Conservation (phyloP, 352 stramenopile genomes). For the Bremia lactucae region DNA sequence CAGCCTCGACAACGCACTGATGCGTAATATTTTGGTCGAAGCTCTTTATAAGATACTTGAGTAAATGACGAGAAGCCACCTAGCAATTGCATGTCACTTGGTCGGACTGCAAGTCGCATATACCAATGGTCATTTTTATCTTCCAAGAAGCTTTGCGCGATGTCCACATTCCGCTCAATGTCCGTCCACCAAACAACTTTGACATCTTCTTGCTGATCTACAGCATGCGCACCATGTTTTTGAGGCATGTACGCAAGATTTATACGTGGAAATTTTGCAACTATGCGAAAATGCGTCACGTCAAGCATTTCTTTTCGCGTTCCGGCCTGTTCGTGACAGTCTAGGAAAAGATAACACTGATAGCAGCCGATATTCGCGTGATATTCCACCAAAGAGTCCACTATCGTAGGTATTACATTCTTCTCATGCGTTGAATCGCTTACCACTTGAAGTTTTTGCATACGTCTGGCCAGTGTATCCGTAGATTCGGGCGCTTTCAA, state of each 20-base stretch:
- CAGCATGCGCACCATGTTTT: not conserved
- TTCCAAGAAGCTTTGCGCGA: slow-evolving; percentile 24
- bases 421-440: not conserved
- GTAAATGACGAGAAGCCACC: slow-evolving; percentile 52
- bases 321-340: slow-evolving; percentile 4
- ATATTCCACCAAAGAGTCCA: slow-evolving; percentile 48
- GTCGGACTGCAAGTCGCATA: slow-evolving; percentile 41
- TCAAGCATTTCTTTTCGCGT: slow-evolving; percentile 5
- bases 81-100: slow-evolving; percentile 34
- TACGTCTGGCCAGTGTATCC: no score
- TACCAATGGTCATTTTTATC: slow-evolving; percentile 53
- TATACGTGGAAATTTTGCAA: slow-evolving; percentile 29
- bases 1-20: slow-evolving; percentile 40
- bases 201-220: not conserved
- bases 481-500: no score
- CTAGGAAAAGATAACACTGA: slow-evolving; percentile 48
- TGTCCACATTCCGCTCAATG: slow-evolving; percentile 45
- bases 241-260: slow-evolving; percentile 14
- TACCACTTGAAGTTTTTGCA: no score
- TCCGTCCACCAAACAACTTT: slow-evolving; percentile 34
- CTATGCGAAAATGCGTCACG: slow-evolving; percentile 18
- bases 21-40: slow-evolving; percentile 33
- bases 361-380: slow-evolving; percentile 79
- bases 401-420: slow-evolving; percentile 12
- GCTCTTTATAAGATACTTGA: slow-evolving; percentile 29